These are phyloP conservation scores for Rhizophlyctis rosea DNA, from an alignment of 192 early-diverging fungal genomes.

Conservation along the genomic window DNA sequence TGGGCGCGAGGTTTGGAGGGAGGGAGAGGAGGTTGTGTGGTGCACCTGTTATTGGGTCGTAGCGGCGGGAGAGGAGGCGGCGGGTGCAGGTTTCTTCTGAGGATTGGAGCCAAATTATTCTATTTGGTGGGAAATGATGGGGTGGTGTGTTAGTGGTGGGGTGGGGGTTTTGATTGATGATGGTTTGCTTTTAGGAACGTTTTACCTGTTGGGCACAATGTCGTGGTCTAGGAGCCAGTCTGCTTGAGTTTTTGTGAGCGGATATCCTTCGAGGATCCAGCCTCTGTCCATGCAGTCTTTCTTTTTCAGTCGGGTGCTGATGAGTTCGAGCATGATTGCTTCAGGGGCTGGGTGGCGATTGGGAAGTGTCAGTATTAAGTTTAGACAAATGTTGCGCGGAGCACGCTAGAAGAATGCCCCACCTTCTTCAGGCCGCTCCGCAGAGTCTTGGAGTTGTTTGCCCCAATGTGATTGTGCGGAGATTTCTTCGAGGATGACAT, in stretches of 20 bases:
- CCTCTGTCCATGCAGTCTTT: constrained; percentile 43
- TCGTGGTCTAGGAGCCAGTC: constrained; percentile 29
- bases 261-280: constrained; percentile 54
- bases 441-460: constrained; percentile 18
- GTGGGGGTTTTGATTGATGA: too few species aligned
- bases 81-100: constrained; percentile 27
- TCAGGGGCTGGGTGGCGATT: constrained; percentile 30
- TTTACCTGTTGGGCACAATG: constrained; percentile 45
- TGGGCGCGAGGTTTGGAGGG: constrained; percentile 14
- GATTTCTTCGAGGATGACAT: constrained; percentile 41
- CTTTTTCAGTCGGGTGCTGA: constrained; percentile 30
- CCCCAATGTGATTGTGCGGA: constrained; percentile 20
- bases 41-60: constrained; percentile 27
- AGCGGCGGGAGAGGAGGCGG: constrained; percentile 29
- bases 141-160: too few species aligned
- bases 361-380: neutral
- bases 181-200: neutral
- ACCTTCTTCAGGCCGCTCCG: constrained; percentile 33
- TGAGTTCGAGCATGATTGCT: constrained; percentile 32
- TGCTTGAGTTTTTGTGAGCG: constrained; percentile 34
- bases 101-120: constrained; percentile 40
- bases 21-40: constrained; percentile 21
- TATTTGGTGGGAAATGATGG: too few species aligned
- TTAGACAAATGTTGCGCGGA: neutral
- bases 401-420: neutral